A percentile compares a stretch with the other conserved stretches of the same genome.
Evolutionary conservation across 495 filamentous ascomycete genomes (phyloP).

Genomic region (Acidomyces sp.): DNA sequence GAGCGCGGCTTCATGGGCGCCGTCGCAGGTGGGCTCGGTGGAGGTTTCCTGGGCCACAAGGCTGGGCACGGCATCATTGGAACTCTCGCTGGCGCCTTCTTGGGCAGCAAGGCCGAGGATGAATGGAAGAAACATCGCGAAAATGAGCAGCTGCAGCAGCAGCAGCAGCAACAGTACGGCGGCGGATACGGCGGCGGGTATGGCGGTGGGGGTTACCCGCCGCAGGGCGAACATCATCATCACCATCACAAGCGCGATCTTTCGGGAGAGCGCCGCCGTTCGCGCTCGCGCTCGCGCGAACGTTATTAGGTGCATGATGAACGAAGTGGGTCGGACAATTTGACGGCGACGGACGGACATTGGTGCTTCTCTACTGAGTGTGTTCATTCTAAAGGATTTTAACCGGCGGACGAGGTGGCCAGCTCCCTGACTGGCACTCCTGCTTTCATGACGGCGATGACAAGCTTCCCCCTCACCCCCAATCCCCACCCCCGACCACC

Average conservation of each 20-base stretch:
- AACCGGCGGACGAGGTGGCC: too few relatives aligned
- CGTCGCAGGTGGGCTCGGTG: constrained; percentile 24
- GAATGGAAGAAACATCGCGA: constrained; percentile 25
- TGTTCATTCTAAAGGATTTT: too few relatives aligned
- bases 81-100: constrained; percentile 25
- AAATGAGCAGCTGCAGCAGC: constrained; percentile 3
- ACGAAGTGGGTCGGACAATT: too few relatives aligned
- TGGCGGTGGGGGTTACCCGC: constrained; percentile 6
- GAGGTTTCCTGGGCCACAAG: constrained; percentile 18
- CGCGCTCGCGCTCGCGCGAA: too few relatives aligned
- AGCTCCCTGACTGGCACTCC: too few relatives aligned
- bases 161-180: background rate
- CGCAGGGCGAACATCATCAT: constrained; percentile 1
- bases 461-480: too few relatives aligned
- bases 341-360: too few relatives aligned
- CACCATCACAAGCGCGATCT: constrained; percentile 11
- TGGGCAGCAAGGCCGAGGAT: constrained; percentile 31
- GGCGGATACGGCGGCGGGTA: background rate
- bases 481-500: too few relatives aligned
- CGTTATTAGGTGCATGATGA: too few relatives aligned
- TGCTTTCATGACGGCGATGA: too few relatives aligned
- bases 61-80: constrained; percentile 26
- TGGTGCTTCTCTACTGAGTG: too few relatives aligned
- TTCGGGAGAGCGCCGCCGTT: too few relatives aligned
- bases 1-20: constrained; percentile 29